These are phyloP conservation scores for Panicum hallii DNA, from an alignment of 202 grass and related monocot genomes.

Conservation along the genomic window DNA sequence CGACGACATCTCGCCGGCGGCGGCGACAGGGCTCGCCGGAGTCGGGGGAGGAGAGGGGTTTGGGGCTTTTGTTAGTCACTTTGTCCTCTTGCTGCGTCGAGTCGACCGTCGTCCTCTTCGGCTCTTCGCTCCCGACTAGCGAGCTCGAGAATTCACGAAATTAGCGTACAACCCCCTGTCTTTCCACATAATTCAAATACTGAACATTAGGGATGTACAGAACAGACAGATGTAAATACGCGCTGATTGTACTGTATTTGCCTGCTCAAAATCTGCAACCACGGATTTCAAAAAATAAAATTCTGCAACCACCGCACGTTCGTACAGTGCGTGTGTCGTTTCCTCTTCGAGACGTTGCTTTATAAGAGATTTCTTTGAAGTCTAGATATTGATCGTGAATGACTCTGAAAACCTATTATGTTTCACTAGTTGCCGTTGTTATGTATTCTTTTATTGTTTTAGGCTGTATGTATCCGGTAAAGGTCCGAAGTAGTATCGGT, in stretches of 20 bases:
- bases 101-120: constrained; percentile 20
- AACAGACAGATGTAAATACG: background rate
- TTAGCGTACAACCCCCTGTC: background rate
- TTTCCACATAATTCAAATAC: background rate
- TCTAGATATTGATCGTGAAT: no score
- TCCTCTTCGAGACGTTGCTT: no score
- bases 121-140: background rate
- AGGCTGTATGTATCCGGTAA: no score
- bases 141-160: background rate
- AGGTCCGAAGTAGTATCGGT: no score
- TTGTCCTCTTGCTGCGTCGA: constrained; percentile 14
- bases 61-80: background rate
- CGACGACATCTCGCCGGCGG: constrained; percentile 37
- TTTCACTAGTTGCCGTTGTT: no score
- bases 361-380: no score
- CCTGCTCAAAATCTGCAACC: no score
- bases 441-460: no score
- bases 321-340: no score
- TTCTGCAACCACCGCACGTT: no score
- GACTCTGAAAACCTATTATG: no score
- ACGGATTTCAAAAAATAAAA: no score
- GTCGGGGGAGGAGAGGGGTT: constrained; percentile 17
- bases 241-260: background rate
- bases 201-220: background rate
- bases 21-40: constrained; percentile 25